phyloP scores from a whole-genome alignment of 2,329 filamentous ascomycete species.

The Cercospora canescens region DNA sequence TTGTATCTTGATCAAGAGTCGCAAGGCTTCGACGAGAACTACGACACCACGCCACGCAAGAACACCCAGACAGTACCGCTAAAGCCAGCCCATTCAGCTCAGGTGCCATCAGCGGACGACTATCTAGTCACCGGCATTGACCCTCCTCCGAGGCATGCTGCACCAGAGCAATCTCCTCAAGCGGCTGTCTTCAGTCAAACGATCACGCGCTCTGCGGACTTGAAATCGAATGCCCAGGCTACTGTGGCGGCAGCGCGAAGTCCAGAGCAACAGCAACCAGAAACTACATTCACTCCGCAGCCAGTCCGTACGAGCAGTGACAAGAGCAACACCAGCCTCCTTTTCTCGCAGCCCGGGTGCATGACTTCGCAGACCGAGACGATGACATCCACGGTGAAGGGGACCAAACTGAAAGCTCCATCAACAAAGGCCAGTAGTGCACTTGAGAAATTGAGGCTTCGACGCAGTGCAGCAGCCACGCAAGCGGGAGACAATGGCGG shows the following conservation, averaged over 20 bases:
- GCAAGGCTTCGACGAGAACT: background rate
- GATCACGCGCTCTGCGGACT: too few species aligned
- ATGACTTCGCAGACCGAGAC: background rate
- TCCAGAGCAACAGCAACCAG: too few species aligned
- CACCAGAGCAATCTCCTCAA: too few species aligned
- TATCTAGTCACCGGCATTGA: too few species aligned
- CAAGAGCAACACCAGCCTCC: background rate
- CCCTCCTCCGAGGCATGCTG: too few species aligned
- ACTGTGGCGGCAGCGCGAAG: too few species aligned
- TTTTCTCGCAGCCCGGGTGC: background rate
- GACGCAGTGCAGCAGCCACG: background rate
- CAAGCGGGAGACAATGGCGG: background rate
- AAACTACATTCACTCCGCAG: background rate
- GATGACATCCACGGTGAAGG: background rate
- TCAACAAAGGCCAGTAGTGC: background rate
- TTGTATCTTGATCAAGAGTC: background rate
- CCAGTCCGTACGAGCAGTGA: constrained; percentile 1
- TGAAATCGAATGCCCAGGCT: too few species aligned
- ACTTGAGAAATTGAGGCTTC: background rate
- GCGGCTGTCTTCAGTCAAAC: too few species aligned
- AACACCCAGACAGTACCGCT: background rate
- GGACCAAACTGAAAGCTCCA: background rate
- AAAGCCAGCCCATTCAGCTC: background rate
- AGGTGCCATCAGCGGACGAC: too few species aligned
- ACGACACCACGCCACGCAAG: background rate